phyloP scores from a whole-genome alignment of 2,329 filamentous ascomycete species.

The Ascochyta pisi region DNA sequence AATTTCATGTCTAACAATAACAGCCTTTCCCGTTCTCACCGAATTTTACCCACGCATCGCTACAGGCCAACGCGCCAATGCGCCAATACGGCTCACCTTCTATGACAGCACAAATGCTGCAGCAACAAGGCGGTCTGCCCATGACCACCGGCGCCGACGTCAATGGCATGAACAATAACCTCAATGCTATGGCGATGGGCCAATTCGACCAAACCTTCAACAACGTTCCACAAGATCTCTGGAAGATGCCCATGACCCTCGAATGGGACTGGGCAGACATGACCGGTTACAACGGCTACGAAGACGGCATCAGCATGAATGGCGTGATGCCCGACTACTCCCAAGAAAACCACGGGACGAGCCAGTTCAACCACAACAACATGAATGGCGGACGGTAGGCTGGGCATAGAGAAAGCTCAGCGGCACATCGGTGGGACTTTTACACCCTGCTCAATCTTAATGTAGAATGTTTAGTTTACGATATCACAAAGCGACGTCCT shows the following conservation, averaged over 20 bases:
- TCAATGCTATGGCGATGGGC: constrained; percentile 45
- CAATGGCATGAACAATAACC: constrained; percentile 33
- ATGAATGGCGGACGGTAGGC: constrained; percentile 41
- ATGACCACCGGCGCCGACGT: constrained; percentile 32
- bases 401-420: not conserved
- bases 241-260: constrained; percentile 93
- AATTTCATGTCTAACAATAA: constrained; percentile 21
- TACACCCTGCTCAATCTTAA: constrained; percentile 2
- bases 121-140: constrained; percentile 34
- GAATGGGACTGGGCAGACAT: constrained; percentile 82
- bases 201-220: constrained; percentile 79
- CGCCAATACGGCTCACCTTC: constrained; percentile 41
- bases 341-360: constrained; percentile 38
- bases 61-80: constrained; percentile 38
- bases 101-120: constrained; percentile 41
- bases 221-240: constrained; percentile 84
- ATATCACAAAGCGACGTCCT: not conserved
- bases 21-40: constrained; percentile 51
- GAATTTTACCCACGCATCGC: constrained; percentile 49
- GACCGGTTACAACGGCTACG: constrained; percentile 46
- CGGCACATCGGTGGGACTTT: no score
- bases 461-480: constrained; percentile 18
- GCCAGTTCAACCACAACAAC: constrained; percentile 41
- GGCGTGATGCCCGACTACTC: constrained; percentile 46
- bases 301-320: constrained; percentile 50